Conservation (phyloP, 345 rosid species). For the Citrus sinensis region DNA sequence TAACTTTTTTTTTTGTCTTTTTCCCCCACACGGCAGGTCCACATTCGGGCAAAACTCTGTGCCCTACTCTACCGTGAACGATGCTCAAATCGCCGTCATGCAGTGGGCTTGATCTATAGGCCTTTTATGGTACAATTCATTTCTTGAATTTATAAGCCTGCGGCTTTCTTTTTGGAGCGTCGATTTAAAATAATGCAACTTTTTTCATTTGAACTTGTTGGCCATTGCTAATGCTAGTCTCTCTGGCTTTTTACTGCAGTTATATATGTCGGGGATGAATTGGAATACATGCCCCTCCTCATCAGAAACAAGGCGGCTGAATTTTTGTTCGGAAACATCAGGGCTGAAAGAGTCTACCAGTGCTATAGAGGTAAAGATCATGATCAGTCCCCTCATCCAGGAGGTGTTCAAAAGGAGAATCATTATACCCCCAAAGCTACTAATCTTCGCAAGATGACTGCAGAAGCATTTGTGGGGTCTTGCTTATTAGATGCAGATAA, state of each 20-base stretch:
- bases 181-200: background rate
- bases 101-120: constrained; percentile 42
- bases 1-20: too few species aligned
- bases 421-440: background rate
- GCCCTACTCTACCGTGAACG: constrained; percentile 25
- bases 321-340: constrained; percentile 49
- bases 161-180: background rate
- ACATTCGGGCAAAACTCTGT: constrained; percentile 10
- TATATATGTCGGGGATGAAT: constrained; percentile 58
- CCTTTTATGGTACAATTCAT: constrained; percentile 43
- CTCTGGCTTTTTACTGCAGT: constrained; percentile 27
- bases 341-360: constrained; percentile 38
- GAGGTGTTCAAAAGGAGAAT: background rate
- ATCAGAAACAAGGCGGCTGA: constrained; percentile 59
- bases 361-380: constrained; percentile 8
- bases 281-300: constrained; percentile 43
- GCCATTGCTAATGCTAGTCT: background rate
- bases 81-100: constrained; percentile 48
- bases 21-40: constrained; percentile 21
- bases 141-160: background rate
- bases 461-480: background rate
- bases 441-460: background rate
- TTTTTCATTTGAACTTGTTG: background rate
- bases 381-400: background rate
- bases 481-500: constrained; percentile 12